These are phyloP conservation scores for Hysterium pulicare DNA, from an alignment of 2,329 filamentous ascomycete species.

Conservation along the genomic window DNA sequence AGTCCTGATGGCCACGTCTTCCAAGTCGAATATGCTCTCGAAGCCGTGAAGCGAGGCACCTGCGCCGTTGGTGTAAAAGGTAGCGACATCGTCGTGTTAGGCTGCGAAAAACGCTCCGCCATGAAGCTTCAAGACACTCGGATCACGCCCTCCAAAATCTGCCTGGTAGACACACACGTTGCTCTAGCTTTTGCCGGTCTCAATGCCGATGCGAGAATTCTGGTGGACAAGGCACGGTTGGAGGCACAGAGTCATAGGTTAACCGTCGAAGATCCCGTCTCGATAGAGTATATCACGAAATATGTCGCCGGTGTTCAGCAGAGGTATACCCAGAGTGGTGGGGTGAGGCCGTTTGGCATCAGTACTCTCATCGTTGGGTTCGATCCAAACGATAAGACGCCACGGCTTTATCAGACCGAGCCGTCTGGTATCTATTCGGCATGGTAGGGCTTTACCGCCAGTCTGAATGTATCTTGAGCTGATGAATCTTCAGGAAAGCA, in stretches of 20 bases:
- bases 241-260: constrained; percentile 97
- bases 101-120: constrained; percentile 97
- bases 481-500: constrained; percentile 71
- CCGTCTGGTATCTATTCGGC: constrained; percentile 99
- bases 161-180: constrained; percentile 90
- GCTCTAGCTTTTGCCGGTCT: constrained; percentile 95
- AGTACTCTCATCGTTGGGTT: constrained; percentile 98
- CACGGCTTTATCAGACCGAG: constrained; percentile 94
- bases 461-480: constrained; percentile 4
- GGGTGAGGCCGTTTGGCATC: constrained; percentile 97
- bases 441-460: constrained; percentile 61
- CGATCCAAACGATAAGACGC: constrained; percentile 84
- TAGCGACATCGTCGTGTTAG: constrained; percentile 86
- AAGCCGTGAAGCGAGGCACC: constrained; percentile 98
- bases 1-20: constrained; percentile 99
- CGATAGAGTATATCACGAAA: constrained; percentile 99
- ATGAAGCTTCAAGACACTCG: constrained; percentile 99
- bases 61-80: constrained; percentile 98
- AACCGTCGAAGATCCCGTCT: constrained; percentile 94
- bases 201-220: constrained; percentile 95
- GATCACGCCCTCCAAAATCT: constrained; percentile 98
- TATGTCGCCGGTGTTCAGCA: constrained; percentile 98
- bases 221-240: constrained; percentile 95
- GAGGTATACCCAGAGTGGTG: constrained; percentile 97
- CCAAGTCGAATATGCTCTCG: constrained; percentile 98